Conservation (phyloP, 169 alveolate species). For the Cytauxzoon felis region DNA sequence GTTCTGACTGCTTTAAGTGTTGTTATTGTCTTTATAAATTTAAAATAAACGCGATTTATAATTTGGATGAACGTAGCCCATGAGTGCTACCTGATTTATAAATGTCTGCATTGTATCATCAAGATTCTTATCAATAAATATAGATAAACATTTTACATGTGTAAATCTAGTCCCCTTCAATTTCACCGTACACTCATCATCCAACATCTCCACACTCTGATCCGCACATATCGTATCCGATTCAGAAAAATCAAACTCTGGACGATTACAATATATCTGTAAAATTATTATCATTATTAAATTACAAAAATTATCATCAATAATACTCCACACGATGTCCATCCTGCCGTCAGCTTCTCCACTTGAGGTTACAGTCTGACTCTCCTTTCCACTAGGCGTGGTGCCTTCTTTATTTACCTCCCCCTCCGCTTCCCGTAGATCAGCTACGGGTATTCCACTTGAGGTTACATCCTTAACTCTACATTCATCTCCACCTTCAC, state of each 20-base stretch:
- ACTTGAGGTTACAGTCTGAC: too few species aligned
- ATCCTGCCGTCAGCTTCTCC: too few species aligned
- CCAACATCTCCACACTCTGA: conserved; percentile 16
- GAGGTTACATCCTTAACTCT: too few species aligned
- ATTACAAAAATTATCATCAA: too few species aligned
- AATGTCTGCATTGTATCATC: conserved; percentile 27
- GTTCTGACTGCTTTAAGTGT: too few species aligned
- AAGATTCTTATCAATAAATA: conserved; percentile 27
- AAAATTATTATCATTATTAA: background rate
- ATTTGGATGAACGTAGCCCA: conserved; percentile 36
- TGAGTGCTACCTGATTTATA: conserved; percentile 8
- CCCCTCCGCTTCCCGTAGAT: too few species aligned
- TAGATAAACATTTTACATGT: conserved; percentile 23
- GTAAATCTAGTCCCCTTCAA: conserved; percentile 44
- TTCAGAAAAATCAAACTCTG: conserved; percentile 51
- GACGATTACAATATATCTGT: conserved; percentile 43
- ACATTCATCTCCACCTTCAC: too few species aligned
- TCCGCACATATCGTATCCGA: conserved; percentile 28
- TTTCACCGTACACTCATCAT: background rate
- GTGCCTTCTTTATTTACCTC: too few species aligned
- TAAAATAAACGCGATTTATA: background rate
- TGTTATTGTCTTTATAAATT: background rate
- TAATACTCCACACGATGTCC: too few species aligned
- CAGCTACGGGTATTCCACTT: too few species aligned
- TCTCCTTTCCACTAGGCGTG: too few species aligned